Conservation (phyloP, 164 flowering plant genomes). For the Annona cherimola region DNA sequence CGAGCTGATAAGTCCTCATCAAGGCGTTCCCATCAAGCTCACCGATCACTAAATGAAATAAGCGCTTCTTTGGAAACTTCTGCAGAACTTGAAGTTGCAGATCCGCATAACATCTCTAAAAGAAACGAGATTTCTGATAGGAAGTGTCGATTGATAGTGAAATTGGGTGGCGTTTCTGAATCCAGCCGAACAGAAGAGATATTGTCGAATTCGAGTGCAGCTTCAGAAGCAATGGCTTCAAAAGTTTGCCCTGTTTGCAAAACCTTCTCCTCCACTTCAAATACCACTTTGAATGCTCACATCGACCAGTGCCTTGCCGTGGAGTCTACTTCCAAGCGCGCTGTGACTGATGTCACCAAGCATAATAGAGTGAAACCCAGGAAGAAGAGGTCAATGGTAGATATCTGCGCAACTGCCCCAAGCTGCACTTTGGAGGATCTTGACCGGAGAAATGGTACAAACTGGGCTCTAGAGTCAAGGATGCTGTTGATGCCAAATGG, state of each 20-base stretch:
- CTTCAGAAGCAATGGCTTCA: constrained; percentile 56
- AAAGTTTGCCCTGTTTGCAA: constrained; percentile 91
- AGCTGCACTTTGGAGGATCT: constrained; percentile 81
- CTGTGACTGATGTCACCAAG: constrained; percentile 32
- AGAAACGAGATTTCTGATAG: constrained; percentile 4
- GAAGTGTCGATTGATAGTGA: constrained; percentile 16
- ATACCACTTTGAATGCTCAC: constrained; percentile 91
- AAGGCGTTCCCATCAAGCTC: neutral
- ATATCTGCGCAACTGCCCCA: constrained; percentile 62
- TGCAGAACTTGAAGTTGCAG: neutral
- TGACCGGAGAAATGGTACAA: constrained; percentile 80
- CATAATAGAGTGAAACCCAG: constrained; percentile 55
- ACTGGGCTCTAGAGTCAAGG: constrained; percentile 47
- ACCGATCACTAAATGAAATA: neutral
- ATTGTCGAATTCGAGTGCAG: constrained; percentile 23
- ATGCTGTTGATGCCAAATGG: constrained; percentile 23
- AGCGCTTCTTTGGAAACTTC: neutral
- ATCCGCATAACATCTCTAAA: neutral
- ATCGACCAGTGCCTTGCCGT: constrained; percentile 82
- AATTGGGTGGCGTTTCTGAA: constrained; percentile 22
- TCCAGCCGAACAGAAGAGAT: constrained; percentile 42
- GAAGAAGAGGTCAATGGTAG: constrained; percentile 66
- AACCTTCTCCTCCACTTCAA: constrained; percentile 71
- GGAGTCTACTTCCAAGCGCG: constrained; percentile 42
- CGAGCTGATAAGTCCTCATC: neutral